These are phyloP conservation scores for Linum tenue DNA, from an alignment of 345 rosid genomes.

Conservation along the genomic window DNA sequence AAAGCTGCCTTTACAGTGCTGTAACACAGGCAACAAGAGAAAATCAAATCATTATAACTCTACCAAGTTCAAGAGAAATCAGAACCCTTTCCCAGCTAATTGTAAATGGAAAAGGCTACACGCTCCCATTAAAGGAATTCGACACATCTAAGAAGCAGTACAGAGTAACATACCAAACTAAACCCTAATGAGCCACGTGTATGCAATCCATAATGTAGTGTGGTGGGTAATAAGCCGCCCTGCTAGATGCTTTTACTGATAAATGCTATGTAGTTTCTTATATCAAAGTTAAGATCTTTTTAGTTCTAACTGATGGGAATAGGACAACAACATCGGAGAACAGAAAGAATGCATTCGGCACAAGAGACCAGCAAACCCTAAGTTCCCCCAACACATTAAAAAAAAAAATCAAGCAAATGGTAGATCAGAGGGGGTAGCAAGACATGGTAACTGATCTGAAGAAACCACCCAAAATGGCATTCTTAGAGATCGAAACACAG, in stretches of 20 bases:
- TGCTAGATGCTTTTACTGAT: neutral
- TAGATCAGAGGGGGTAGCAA: neutral
- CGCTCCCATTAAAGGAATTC: neutral
- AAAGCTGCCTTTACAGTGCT: too few relatives aligned
- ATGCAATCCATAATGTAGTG: neutral
- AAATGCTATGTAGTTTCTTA: neutral
- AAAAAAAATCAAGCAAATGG: neutral
- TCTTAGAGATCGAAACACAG: neutral
- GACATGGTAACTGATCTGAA: neutral
- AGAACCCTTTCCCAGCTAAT: neutral
- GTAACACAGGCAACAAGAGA: neutral
- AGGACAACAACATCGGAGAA: neutral
- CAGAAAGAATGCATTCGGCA: neutral
- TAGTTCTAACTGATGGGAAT: neutral
- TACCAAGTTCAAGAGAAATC: neutral
- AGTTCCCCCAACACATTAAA: neutral
- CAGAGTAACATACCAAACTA: neutral
- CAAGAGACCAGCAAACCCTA: neutral
- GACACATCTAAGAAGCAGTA: neutral
- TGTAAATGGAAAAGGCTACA: neutral
- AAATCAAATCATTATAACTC: neutral
- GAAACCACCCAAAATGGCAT: neutral
- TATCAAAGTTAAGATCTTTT: neutral
- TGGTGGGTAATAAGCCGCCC: neutral
- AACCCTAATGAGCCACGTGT: neutral